Base-by-base conservation (phyloP, 495 filamentous ascomycete species). In the Aspergillus homomorphus region DNA sequence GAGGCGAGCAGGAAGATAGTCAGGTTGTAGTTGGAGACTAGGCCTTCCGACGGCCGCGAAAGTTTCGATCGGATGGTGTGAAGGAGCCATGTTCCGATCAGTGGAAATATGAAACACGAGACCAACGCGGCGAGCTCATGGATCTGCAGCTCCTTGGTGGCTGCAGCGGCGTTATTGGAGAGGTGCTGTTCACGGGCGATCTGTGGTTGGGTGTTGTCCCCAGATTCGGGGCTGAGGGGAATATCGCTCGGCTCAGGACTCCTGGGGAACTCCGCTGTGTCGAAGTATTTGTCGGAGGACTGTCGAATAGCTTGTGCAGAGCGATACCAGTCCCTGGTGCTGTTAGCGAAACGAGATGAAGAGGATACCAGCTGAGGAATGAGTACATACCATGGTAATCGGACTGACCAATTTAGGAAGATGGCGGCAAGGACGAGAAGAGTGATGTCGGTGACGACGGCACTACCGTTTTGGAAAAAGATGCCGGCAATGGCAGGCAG, bases 341-440 rank as follows among this genome's bases (percentile, higher is more conserved):
- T 7, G 43, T 43, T 14, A 51, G 58, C 49, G 66, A 52, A 24
- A 50, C 21, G 21, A 44, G 18, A 45, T 2, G 2, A 43, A 28
- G 6, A n/a, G n/a, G 12, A 10, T 38, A 21, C 7, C 15, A 38
- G 33, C 10, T 18, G 50, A 28, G 58, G 68, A 66, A 53, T 42
- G 43, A 1, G 55, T 19, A 23, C 51, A 43, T 75, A 91, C 93
- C 94, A 98, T 64, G 94, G 95, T 56, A 92, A 73, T 55, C 89
- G 86, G 7, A 97, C 87, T 19, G 89, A 91, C 93, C 92, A 97
- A 69, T 98, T 93, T 53, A 98, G 77, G 62, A 98, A 96, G 5
- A 97, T 80, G 0, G 87, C 88, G 0, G 87, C 88, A 51, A 98
- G 66, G 5, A 80, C 81, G 24, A 98, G 73, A 46, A 98, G 77